Evolutionary conservation across 805 yeast genomes (phyloP), one percentile per base, ranked within the genome.

Genomic region (Metschnikowia hibisci): DNA sequence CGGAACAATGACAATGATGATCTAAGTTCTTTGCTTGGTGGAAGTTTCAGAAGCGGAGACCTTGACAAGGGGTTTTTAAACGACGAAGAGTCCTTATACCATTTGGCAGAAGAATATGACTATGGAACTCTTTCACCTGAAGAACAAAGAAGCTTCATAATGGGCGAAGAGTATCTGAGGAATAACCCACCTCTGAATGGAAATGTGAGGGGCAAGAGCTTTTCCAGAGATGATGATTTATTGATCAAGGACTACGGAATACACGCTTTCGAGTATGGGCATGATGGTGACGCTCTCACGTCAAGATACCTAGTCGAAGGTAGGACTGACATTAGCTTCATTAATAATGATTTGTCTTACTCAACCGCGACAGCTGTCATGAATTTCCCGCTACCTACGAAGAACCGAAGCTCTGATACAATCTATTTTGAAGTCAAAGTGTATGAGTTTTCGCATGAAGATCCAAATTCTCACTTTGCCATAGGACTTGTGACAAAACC

Each of bases 401-500:
- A 58, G 39, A 59, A 62, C 48, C 43, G 73, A 72, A 36, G 50
- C 15, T 44, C 53, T 8, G 73, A 71, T 46, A 64, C 67, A 14
- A 77, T 82, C 7, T 85, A 85, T 57, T 85, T 82, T 57, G 95
- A 85, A 60, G 52, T 64, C 6, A 70, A 70, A 46, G 59, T 70
- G 7, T 70, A 58, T 50, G 74, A 69, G 46, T 66, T 45, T 41
- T 41, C 46, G 29, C 48, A 45, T 15, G 47, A 46, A 18, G 53
- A 53, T 22, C 57, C 69, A 2, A 76, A 74, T 43, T 73, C 81
- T 1, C 74, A 75, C 28, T 72, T 84, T 44, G 73, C 83, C 25
- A 70, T 85, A 36, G 93, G 95, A 0, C 65, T 85, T 22, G 76
- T 78, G 8, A 80, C 91, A 0, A 77, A 74, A 50, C 91, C 93